A percentile compares a stretch with the other conserved stretches of the same genome.
Evolutionary conservation across 768 basidiomycete genomes (phyloP).

Genomic region (Suillus spraguei): DNA sequence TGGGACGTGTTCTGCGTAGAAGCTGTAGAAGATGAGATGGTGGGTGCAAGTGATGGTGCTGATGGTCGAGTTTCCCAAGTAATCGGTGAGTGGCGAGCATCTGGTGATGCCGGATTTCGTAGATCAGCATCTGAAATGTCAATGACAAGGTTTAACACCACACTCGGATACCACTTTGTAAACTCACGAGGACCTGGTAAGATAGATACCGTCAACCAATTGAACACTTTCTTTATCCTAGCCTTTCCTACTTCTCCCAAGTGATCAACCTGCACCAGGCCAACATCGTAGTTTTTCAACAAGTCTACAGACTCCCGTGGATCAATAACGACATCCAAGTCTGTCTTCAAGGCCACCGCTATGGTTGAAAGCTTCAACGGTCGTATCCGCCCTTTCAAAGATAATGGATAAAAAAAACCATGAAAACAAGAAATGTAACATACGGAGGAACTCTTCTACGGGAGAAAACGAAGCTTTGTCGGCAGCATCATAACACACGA

Average conservation of each 20-base stretch:
- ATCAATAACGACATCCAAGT: slow-evolving; percentile 61
- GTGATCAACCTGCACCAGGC: slow-evolving; percentile 74
- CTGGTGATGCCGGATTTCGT: slow-evolving; percentile 76
- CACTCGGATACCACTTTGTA: neutral
- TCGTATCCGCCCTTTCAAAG: slow-evolving; percentile 54
- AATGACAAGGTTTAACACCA: slow-evolving; percentile 21
- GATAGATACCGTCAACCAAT: slow-evolving; percentile 71
- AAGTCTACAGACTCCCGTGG: slow-evolving; percentile 52
- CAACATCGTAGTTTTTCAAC: slow-evolving; percentile 67
- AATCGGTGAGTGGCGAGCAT: slow-evolving; percentile 48
- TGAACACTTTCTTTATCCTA: slow-evolving; percentile 76
- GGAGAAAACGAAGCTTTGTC: slow-evolving; percentile 62
- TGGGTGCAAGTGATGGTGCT: slow-evolving; percentile 54
- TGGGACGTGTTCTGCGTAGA: slow-evolving; percentile 36
- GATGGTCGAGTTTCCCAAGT: slow-evolving; percentile 57
- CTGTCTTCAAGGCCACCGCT: slow-evolving; percentile 88
- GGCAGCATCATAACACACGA: slow-evolving; percentile 86
- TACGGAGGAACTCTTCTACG: slow-evolving; percentile 72
- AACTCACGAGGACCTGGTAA: slow-evolving; percentile 46
- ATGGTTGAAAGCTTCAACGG: slow-evolving; percentile 63
- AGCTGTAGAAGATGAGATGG: slow-evolving; percentile 43
- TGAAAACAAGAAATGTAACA: slow-evolving; percentile 34
- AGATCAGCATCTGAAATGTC: slow-evolving; percentile 43
- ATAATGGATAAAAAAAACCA: slow-evolving; percentile 17
- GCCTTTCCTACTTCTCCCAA: slow-evolving; percentile 57